Evolutionary conservation across 768 basidiomycete genomes (phyloP).

Genomic region (Scleroderma bovista): DNA sequence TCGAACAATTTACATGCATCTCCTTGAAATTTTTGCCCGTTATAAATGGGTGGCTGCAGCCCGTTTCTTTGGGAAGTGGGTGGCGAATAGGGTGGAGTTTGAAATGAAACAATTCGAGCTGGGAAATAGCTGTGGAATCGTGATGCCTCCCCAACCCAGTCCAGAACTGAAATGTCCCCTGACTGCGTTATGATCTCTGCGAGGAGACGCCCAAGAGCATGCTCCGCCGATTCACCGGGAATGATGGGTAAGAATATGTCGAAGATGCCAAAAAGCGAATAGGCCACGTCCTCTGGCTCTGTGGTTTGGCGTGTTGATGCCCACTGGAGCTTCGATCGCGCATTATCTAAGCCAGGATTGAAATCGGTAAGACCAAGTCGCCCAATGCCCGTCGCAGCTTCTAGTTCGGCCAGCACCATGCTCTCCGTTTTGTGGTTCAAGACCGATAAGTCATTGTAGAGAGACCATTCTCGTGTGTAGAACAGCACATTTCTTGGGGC

Average conservation of each 20-base stretch:
- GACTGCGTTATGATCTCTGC: neutral
- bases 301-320: neutral
- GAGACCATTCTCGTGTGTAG: conserved; percentile 1
- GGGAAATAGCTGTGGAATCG: neutral
- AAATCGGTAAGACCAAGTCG: neutral
- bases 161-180: neutral
- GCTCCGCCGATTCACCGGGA: neutral
- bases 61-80: neutral
- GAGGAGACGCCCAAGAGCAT: neutral
- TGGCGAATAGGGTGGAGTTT: neutral
- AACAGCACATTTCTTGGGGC: neutral
- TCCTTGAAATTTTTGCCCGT: neutral
- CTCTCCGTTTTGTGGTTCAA: neutral
- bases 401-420: neutral
- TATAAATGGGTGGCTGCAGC: neutral
- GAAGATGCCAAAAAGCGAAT: conserved; percentile 4
- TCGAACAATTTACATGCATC: neutral
- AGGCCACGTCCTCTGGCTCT: conserved; percentile 1
- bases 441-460: neutral
- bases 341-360: neutral
- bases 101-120: neutral
- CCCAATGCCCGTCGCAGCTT: neutral
- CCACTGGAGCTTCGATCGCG: neutral
- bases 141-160: neutral
- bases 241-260: conserved; percentile 1